Evolutionary conservation across 176 grass and related monocot genomes (phyloP).

Genomic region (Oryza longistaminata): DNA sequence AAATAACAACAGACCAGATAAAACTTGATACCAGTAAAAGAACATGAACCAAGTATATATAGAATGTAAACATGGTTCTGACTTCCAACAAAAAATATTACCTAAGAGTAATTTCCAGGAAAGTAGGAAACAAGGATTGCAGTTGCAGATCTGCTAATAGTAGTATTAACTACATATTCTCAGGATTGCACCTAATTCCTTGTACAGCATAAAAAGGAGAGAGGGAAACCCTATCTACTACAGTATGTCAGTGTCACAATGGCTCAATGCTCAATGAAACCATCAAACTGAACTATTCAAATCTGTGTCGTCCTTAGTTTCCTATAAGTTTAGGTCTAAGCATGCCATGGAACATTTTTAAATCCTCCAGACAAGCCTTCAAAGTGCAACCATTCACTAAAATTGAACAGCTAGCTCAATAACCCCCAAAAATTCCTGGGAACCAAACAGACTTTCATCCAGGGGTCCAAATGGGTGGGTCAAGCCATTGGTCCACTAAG

Average conservation of each 20-base stretch:
- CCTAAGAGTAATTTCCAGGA: background rate
- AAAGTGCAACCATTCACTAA: background rate
- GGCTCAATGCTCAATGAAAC: background rate
- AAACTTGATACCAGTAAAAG: background rate
- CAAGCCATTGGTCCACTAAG: too few species aligned
- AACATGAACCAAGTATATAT: background rate
- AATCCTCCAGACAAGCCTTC: constrained; percentile 12
- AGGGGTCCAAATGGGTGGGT: too few species aligned
- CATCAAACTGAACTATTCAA: background rate
- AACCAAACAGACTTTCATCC: background rate
- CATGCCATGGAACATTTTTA: background rate
- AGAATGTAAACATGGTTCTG: background rate
- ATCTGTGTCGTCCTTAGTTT: constrained; percentile 1
- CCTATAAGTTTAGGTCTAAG: background rate
- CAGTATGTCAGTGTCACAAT: background rate
- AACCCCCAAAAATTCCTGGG: background rate
- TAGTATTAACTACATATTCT: too few species aligned
- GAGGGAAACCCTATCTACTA: background rate
- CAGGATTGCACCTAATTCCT: background rate
- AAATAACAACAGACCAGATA: background rate
- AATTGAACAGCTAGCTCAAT: background rate
- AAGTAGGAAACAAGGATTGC: background rate
- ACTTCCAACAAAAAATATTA: background rate
- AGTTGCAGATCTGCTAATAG: background rate
- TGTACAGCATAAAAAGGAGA: background rate